A percentile compares a stretch with the other conserved stretches of the same genome.
These are phyloP conservation scores for Hanseniaspora vineae DNA, from an alignment of 805 yeast genomes.

Conservation along the genomic window DNA sequence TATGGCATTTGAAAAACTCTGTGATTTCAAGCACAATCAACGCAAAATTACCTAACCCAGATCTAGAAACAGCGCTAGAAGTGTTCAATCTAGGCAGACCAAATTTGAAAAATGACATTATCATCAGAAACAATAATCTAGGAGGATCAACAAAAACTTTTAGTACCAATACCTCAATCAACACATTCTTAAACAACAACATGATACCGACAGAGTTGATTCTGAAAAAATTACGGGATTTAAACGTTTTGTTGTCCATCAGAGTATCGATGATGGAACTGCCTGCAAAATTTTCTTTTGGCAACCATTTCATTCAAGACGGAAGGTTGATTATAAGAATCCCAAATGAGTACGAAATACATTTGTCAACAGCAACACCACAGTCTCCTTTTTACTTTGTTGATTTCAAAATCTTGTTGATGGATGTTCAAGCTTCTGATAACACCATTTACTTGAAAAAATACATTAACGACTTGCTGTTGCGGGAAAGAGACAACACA, in stretches of 20 bases:
- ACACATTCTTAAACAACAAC: constrained; percentile 4
- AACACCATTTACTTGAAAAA: constrained; percentile 14
- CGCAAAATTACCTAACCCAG: constrained; percentile 90
- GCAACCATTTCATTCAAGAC: constrained; percentile 48
- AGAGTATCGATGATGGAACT: constrained; percentile 59
- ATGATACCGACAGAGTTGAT: constrained; percentile 41
- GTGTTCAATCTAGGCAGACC: constrained; percentile 73
- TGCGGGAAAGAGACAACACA: constrained; percentile 8
- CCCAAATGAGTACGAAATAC: constrained; percentile 54
- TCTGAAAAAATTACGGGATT: constrained; percentile 46
- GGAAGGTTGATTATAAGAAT: constrained; percentile 65
- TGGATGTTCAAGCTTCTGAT: constrained; percentile 7
- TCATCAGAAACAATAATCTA: constrained; percentile 23
- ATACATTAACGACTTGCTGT: constrained; percentile 20
- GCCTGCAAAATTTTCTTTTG: constrained; percentile 43
- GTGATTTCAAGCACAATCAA: constrained; percentile 43
- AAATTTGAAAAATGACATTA: constrained; percentile 50
- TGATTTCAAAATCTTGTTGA: constrained; percentile 55
- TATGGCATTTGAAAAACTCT: constrained; percentile 56
- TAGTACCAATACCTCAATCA: neutral
- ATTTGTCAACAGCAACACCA: constrained; percentile 63
- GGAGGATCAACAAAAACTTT: constrained; percentile 21
- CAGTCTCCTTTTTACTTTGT: constrained; percentile 64
- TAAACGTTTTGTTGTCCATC: constrained; percentile 61
- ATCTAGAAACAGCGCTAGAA: constrained; percentile 74